Conservation (phyloP, 139 green algal genomes). For the Closterium sp. region DNA sequence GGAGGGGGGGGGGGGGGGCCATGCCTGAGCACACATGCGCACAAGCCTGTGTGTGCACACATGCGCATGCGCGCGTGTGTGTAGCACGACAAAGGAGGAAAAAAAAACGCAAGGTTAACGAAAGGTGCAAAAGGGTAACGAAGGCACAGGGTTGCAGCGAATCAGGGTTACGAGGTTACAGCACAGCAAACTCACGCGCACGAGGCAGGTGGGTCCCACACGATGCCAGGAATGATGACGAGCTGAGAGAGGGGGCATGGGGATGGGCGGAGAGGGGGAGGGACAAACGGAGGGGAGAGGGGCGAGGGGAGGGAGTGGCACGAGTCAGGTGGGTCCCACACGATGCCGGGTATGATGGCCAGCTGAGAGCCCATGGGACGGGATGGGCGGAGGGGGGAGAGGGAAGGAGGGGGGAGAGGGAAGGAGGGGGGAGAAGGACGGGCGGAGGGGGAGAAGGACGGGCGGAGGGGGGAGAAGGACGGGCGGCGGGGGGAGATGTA, state of each 20-base stretch:
- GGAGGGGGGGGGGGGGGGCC: too few species aligned
- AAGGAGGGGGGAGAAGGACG: background rate
- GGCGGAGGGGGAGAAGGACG: too few species aligned
- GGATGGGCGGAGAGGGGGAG: background rate
- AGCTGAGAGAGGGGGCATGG: slow-evolving; percentile 20
- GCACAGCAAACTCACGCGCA: slow-evolving; percentile 79
- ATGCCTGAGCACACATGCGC: too few species aligned
- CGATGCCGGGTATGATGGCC: slow-evolving; percentile 64
- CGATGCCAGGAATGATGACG: slow-evolving; percentile 74
- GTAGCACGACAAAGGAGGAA: too few species aligned
- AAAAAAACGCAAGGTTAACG: too few species aligned
- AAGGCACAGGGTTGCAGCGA: slow-evolving; percentile 60
- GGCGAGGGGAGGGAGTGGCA: slow-evolving; percentile 70
- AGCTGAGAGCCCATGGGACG: slow-evolving; percentile 6
- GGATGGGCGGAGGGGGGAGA: background rate
- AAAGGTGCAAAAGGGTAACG: too few species aligned
- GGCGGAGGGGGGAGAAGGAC: background rate
- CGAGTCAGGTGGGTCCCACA: too few species aligned
- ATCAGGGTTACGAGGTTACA: too few species aligned
- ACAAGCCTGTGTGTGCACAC: too few species aligned
- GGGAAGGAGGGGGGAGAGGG: too few species aligned
- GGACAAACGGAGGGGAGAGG: background rate
- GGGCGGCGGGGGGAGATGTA: too few species aligned
- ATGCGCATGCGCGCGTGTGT: too few species aligned
- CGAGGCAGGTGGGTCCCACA: slow-evolving; percentile 91